Evolutionary conservation across 345 rosid species (phyloP), one percentile per base, ranked within the genome.

Genomic region (Combretum micranthum): DNA sequence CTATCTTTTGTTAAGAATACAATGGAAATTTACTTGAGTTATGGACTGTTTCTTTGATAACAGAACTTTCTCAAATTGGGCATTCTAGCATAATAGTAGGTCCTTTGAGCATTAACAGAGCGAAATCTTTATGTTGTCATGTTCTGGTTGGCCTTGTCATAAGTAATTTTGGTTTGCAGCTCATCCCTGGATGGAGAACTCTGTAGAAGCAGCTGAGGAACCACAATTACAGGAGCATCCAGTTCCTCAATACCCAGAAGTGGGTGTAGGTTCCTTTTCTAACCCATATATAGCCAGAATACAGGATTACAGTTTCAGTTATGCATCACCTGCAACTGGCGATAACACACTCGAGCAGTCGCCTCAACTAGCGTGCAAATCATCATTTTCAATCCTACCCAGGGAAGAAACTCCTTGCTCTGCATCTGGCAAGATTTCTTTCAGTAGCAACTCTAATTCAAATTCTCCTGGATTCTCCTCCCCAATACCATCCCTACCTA

Each of bases 171-270:
- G 68, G 47, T 69, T 63, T 64, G 68, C 79, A 84, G 93, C 75
- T 63, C 93, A 86, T 68, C 57, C 83, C 50, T 84, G 97, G 95
- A 79, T 87, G 81, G 79, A 73, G 71, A 68, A 78, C 56, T 53
- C 70, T 52, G 64, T 56, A 39, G 75, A 68, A 62, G 54, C 53
- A 55, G 47, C 61, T 53, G 74, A 70, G 64, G 84, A 69, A 69
- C 52, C 69, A 11, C 60, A 53, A 63, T 39, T 59, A 47, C 76
- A 56, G 19, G 62, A 76, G 52, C 72, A 64, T 65, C 50, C 69
- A 57, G 63, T 50, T 13, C 59, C 66, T 47, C 64, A 50, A 69
- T 75, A 66, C 49, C 64, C 80, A 44, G 84, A 76, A 62, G 69
- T 13, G 50, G 72, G 71, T 18, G 73, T 61, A 60, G 69, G 67